phyloP scores from a whole-genome alignment of 805 yeast species.

The Yarrowia porcina region DNA sequence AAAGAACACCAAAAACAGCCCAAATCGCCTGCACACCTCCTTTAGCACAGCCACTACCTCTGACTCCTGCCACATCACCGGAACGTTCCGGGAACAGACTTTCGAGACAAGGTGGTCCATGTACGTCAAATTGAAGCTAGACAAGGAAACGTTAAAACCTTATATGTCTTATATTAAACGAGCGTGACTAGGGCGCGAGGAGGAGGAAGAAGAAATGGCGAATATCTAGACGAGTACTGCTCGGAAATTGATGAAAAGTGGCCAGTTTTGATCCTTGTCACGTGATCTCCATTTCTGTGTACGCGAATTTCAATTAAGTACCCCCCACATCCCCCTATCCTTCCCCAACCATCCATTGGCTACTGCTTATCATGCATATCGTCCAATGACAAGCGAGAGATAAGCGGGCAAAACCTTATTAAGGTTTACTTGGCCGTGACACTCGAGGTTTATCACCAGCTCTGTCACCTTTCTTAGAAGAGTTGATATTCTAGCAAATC shows the following conservation, averaged over 20 bases:
- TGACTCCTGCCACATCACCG: background rate
- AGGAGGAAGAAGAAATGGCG: background rate
- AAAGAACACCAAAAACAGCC: background rate
- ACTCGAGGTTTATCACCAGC: slow-evolving; percentile 9
- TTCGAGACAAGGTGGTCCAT: slow-evolving; percentile 8
- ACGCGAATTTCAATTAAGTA: no score
- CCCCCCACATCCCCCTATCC: background rate
- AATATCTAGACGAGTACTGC: no score
- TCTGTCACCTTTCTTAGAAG: background rate
- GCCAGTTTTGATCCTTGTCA: background rate
- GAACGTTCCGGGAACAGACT: slow-evolving; percentile 12
- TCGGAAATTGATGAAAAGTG: no score
- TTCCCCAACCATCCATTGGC: background rate
- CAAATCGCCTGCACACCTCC: background rate
- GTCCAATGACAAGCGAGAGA: slow-evolving; percentile 21
- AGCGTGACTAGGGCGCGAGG: slow-evolving; percentile 5
- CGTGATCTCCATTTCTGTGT: background rate
- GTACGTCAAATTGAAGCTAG: background rate
- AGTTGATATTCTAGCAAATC: background rate
- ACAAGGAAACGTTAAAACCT: background rate
- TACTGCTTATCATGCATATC: slow-evolving; percentile 26
- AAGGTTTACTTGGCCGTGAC: slow-evolving; percentile 10
- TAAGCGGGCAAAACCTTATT: background rate
- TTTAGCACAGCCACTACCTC: background rate
- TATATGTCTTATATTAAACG: slow-evolving; percentile 2